Evolutionary conservation across 305 asterid species (phyloP), one percentile per base, ranked within the genome.

Genomic region (Solanum hybrid): DNA sequence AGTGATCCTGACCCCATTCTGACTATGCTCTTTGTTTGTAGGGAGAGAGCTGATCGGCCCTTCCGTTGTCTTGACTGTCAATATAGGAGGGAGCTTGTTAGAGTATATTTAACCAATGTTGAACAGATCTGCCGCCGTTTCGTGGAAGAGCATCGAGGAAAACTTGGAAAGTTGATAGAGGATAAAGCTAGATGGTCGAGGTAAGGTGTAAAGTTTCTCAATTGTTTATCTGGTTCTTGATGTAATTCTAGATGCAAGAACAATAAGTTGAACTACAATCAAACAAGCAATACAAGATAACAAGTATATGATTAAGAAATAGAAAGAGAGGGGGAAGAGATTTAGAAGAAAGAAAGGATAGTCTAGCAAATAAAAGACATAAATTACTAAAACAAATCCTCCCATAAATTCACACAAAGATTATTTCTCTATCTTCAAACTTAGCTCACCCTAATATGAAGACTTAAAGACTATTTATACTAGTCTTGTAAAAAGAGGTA

Each of bases 61-160:
- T 98, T 98, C 89, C 98, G 99, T 79, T 98, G 99, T 92, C 99
- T 98, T 39, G 99, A 95, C 91, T 91, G 95, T 92, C 96, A 92
- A 89, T 98, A 98, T 91, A 93, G 99, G 91, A 94, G 99, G 95
- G 99, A 98, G 91, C 99, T 97, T 91, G 96, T 97, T 41, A 93
- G 99, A 86, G 99, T 97, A 31, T 98, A 98, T 93, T 92, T 97
- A 93, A 94, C 98, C 86, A 98, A 97, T 92, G 99, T 98, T 11
- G 99, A 97, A 89, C 99, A 98, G 94, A 96, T 95, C 87, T 98
- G 99, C 92, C 96, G 98, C 36, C 98, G 98, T 89, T 98, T 95
- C 90, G 96, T 98, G 78, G 99, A 98, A 93, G 99, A 95, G 75
- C 94, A 95, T 68, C 93, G 99, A 61, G 91, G 92, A 92, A 97